Evolutionary conservation across 2,329 filamentous ascomycete genomes (phyloP), one percentile per base, ranked within the genome.

Genomic region (Aspergillus flavus): DNA sequence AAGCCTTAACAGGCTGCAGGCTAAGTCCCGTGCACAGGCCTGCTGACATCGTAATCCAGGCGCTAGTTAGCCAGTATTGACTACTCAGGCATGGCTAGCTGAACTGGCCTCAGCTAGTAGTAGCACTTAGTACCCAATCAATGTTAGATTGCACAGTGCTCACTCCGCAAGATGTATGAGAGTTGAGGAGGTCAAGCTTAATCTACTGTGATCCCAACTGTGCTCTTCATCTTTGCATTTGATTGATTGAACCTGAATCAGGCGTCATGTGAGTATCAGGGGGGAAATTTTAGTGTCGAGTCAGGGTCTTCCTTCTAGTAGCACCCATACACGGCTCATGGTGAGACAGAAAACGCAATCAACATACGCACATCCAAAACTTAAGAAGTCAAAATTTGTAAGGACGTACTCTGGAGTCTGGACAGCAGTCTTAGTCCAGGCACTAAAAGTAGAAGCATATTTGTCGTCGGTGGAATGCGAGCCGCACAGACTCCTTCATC

Each of bases 1-100:
- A 74, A 76, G 73, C 73, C 74, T 68, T 77, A 72, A 72, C 65
- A 68, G 74, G 75, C 74, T 75, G 70, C 71, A 68, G 65, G 62
- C 61, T 65, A 62, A 66, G 65, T 61, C 64, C 63, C 58, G 61
- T 61, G 65, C 64, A 62, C 66, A 63, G 48, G 54, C 32, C 41
- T n/a, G 34, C 54, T 45, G 58, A 56, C 58, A 58, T 10, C 36
- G 57, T 26, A 58, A 39, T 41, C 39, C 6, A 14, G 23, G 21
- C 34, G 46, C 52, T 52, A 61, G 43, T 23, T 59, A 30, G 6
- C 11, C 45, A 58, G 45, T 60, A 36, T 26, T 28, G 19, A 53
- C 50, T 34, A 34, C 50, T n/a, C 10, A 34, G 50, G n/a, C 6
- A 36, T 54, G 52, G 52, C 52, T 54, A 54, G 52, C 52, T 54